These are phyloP conservation scores for Fusarium dimerum DNA, from an alignment of 2,329 filamentous ascomycete genomes.

Conservation along the genomic window DNA sequence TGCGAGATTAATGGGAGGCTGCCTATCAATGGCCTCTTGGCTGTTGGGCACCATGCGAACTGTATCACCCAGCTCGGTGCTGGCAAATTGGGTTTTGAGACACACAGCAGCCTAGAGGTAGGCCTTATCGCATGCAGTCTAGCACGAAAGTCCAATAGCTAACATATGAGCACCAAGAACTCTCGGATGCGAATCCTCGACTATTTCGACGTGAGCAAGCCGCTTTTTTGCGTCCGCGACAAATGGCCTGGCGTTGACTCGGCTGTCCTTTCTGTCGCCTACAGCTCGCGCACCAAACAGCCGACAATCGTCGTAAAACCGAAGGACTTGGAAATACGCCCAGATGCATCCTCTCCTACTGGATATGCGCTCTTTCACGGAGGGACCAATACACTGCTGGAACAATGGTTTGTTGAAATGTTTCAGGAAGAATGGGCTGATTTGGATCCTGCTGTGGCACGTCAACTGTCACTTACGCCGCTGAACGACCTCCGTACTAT, in stretches of 20 bases:
- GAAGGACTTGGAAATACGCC: conserved; percentile 5
- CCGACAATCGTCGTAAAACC: conserved; percentile 6
- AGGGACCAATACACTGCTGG: background rate
- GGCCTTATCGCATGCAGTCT: fast-evolving
- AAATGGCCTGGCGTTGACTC: conserved; percentile 16
- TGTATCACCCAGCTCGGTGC: conserved; percentile 7
- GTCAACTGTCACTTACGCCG: conserved; percentile 7
- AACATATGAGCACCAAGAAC: background rate
- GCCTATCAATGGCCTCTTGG: conserved; percentile 10
- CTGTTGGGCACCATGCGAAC: conserved; percentile 1
- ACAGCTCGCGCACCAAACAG: background rate
- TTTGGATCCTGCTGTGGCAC: conserved; percentile 6
- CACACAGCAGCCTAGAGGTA: conserved; percentile 8
- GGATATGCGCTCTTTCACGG: conserved; percentile 7
- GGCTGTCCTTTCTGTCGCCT: background rate
- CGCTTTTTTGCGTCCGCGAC: conserved; percentile 4
- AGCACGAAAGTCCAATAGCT: background rate
- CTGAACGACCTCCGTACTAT: conserved; percentile 16
- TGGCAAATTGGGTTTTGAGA: conserved; percentile 1
- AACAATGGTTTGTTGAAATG: conserved; percentile 16
- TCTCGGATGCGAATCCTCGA: conserved; percentile 4
- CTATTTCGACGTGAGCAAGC: conserved; percentile 7
- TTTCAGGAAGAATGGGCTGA: conserved; percentile 10
- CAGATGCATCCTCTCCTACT: background rate
- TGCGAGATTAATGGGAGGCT: conserved; percentile 17